phyloP scores from a whole-genome alignment of 768 basidiomycete species.

The Pisolithus marmoratus region DNA sequence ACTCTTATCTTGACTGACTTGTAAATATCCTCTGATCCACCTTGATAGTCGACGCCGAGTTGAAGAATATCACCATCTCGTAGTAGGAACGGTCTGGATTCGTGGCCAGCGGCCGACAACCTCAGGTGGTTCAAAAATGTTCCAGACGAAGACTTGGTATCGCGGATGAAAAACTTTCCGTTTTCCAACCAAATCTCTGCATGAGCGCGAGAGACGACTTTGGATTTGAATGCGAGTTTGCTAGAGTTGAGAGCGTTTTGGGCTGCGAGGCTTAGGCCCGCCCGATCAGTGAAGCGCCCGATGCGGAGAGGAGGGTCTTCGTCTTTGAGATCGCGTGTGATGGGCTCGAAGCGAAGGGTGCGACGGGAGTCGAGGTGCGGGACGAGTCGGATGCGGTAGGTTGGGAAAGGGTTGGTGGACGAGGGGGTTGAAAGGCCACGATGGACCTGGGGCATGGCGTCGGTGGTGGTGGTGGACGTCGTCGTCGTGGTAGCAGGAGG shows the following conservation, averaged over 20 bases:
- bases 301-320: constrained; percentile 73
- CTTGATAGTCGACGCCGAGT: constrained; percentile 96
- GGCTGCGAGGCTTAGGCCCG: constrained; percentile 58
- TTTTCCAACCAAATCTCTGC: constrained; percentile 88
- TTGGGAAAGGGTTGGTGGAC: constrained; percentile 17
- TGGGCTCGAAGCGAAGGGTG: constrained; percentile 88
- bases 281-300: constrained; percentile 90
- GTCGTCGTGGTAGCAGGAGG: constrained; percentile 6
- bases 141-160: constrained; percentile 85
- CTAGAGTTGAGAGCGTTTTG: constrained; percentile 66
- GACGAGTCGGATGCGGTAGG: constrained; percentile 86
- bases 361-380: constrained; percentile 90
- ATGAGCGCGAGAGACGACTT: constrained; percentile 91
- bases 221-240: constrained; percentile 92
- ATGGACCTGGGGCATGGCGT: constrained; percentile 12
- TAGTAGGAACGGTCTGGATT: constrained; percentile 69
- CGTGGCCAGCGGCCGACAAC: constrained; percentile 77
- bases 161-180: constrained; percentile 77
- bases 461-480: constrained; percentile 9
- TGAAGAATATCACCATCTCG: constrained; percentile 94
- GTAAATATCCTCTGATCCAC: constrained; percentile 94
- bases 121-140: constrained; percentile 95
- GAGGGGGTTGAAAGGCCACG: constrained; percentile 11
- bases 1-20: constrained; percentile 95
- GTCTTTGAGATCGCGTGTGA: constrained; percentile 75